Evolutionary conservation across 1,284 basidiomycete species (phyloP).

Genomic region (Laetiporus sulphureus): DNA sequence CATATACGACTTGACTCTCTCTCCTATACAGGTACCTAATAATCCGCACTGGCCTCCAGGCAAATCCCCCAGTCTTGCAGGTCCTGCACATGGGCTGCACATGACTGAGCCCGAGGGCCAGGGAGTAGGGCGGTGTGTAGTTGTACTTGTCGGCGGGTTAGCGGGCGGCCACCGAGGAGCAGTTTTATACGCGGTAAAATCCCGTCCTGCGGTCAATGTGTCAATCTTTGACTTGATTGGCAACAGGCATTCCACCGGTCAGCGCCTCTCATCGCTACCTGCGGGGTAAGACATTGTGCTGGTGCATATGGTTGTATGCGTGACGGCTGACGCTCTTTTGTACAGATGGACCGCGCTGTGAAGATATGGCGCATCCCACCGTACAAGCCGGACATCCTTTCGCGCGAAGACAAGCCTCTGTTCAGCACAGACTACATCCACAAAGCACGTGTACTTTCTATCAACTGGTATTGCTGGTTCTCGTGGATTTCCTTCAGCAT

Average conservation of each 20-base stretch:
- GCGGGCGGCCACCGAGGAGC: conserved; percentile 67
- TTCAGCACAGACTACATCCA: conserved; percentile 63
- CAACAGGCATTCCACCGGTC: conserved; percentile 57
- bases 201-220: not conserved
- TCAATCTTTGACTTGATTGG: not conserved
- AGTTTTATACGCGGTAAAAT: conserved; percentile 59
- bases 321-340: not conserved
- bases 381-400: conserved; percentile 29
- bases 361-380: conserved; percentile 60
- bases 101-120: conserved; percentile 49
- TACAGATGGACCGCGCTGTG: conserved; percentile 59
- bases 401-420: conserved; percentile 65
- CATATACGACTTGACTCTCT: conserved; percentile 49
- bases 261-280: conserved; percentile 61
- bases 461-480: conserved; percentile 44
- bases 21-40: conserved; percentile 25
- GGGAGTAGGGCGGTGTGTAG: conserved; percentile 56
- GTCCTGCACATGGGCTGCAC: conserved; percentile 64
- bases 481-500: too few relatives aligned
- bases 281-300: conserved; percentile 36
- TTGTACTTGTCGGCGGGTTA: conserved; percentile 56
- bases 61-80: conserved; percentile 43
- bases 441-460: conserved; percentile 54
- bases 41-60: conserved; percentile 58
- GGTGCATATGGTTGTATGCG: not conserved